Conservation (phyloP, 345 rosid genomes). For the Microthlaspi erraticum region DNA sequence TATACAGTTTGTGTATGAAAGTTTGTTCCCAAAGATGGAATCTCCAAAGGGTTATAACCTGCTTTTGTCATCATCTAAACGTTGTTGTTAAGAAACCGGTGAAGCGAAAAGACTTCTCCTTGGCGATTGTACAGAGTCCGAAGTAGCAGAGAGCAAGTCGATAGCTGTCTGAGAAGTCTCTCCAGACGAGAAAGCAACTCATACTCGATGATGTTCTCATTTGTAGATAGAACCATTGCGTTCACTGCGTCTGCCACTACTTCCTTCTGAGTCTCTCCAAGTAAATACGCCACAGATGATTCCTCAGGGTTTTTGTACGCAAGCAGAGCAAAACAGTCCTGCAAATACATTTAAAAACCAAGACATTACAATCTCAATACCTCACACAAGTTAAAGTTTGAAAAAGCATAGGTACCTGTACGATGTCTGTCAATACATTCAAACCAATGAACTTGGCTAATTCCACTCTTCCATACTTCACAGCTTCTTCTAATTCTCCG, state of each 20-base stretch:
- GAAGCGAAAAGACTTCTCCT: slow-evolving; percentile 76
- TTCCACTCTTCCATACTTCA: slow-evolving; percentile 71
- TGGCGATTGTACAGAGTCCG: slow-evolving; percentile 49
- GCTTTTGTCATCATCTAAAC: not conserved
- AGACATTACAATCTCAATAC: slow-evolving; percentile 30
- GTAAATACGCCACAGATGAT: too few relatives aligned
- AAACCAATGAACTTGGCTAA: slow-evolving; percentile 30
- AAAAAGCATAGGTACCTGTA: slow-evolving; percentile 18
- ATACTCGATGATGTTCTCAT: slow-evolving; percentile 55
- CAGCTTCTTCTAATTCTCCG: slow-evolving; percentile 79
- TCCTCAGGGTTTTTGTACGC: too few relatives aligned
- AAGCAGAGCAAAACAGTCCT: too few relatives aligned
- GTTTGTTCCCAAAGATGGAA: too few relatives aligned
- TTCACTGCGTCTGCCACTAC: too few relatives aligned
- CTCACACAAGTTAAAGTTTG: too few relatives aligned
- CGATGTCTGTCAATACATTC: too few relatives aligned
- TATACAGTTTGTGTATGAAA: too few relatives aligned
- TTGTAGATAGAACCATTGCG: slow-evolving; percentile 55
- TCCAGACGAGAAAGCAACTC: slow-evolving; percentile 59
- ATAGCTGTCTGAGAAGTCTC: slow-evolving; percentile 72
- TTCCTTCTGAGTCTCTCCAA: too few relatives aligned
- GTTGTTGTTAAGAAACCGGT: slow-evolving; percentile 47
- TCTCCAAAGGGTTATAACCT: too few relatives aligned
- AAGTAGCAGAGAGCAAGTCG: slow-evolving; percentile 62
- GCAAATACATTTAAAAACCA: too few relatives aligned